Percentiles rank a stretch among this genome's conserved stretches.
These are phyloP conservation scores for Tephrocybe sp. DNA, from an alignment of 768 basidiomycete species.

Conservation along the genomic window DNA sequence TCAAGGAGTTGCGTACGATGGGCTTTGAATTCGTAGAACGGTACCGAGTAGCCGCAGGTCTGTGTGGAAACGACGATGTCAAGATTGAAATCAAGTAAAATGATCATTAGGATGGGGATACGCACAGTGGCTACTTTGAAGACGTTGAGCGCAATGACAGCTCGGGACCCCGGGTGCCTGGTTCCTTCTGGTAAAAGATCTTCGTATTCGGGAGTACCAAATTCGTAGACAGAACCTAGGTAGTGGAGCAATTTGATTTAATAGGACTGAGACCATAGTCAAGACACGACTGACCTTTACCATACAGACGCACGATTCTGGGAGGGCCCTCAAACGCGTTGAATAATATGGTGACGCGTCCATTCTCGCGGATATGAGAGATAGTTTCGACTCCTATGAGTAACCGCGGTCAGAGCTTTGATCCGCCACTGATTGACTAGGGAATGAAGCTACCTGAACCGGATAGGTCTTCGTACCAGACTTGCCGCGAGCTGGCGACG, in stretches of 20 bases:
- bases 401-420: not conserved
- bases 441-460: conserved; percentile 54
- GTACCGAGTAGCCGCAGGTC: conserved; percentile 72
- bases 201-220: conserved; percentile 63
- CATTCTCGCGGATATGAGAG: conserved; percentile 60
- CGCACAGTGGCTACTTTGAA: conserved; percentile 55
- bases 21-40: conserved; percentile 56
- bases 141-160: conserved; percentile 60
- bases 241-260: conserved; percentile 6
- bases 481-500: conserved; percentile 47
- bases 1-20: conserved; percentile 58
- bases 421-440: not conserved
- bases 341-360: conserved; percentile 61
- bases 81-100: not conserved
- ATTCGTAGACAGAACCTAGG: conserved; percentile 60
- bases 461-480: conserved; percentile 77
- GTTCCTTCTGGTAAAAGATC: conserved; percentile 43
- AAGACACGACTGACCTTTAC: conserved; percentile 44
- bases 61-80: conserved; percentile 21
- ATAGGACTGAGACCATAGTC: not conserved
- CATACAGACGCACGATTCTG: conserved; percentile 58
- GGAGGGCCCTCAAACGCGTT: conserved; percentile 63
- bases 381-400: conserved; percentile 40
- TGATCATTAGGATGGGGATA: conserved; percentile 3
- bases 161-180: conserved; percentile 59